Evolutionary conservation across 306 rosid genomes (phyloP).

Genomic region (Prunus kanzakura): DNA sequence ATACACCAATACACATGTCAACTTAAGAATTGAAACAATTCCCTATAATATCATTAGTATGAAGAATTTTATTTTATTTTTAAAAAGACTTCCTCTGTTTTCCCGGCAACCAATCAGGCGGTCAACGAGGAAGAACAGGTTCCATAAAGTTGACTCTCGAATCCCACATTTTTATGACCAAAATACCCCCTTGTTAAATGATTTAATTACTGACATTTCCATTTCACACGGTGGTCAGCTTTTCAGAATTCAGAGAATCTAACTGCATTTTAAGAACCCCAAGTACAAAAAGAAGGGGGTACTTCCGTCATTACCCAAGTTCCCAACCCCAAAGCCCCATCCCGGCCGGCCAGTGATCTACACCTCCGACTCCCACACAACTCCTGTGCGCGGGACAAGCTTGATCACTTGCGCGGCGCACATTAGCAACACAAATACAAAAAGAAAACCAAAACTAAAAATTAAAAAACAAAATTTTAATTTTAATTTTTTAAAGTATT

Average conservation of each 20-base stretch:
- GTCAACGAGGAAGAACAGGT: not conserved
- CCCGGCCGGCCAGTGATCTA: conserved; percentile 12
- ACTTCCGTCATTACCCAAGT: conserved; percentile 37
- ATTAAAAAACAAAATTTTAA: not conserved
- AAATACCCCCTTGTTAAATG: conserved; percentile 29
- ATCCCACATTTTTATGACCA: conserved; percentile 25
- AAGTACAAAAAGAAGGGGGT: conserved; percentile 24
- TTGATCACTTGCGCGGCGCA: conserved; percentile 16
- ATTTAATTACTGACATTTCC: conserved; percentile 2
- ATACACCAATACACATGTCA: not conserved
- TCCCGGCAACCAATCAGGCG: conserved; percentile 12
- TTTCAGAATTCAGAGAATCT: conserved; percentile 22
- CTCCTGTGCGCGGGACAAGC: not conserved
- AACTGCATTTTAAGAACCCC: not conserved
- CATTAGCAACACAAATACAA: conserved; percentile 21
- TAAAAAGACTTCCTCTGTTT: not conserved
- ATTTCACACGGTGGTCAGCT: conserved; percentile 6
- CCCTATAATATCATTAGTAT: not conserved
- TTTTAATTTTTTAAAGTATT: not conserved
- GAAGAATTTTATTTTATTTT: too few relatives aligned
- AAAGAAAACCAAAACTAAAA: not conserved
- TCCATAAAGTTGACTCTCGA: conserved; percentile 3
- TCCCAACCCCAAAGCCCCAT: not conserved
- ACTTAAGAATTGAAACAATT: not conserved
- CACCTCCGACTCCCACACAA: conserved; percentile 11